Conservation (phyloP, 2,329 filamentous ascomycete genomes). For the Cladobotryum protrusum region DNA sequence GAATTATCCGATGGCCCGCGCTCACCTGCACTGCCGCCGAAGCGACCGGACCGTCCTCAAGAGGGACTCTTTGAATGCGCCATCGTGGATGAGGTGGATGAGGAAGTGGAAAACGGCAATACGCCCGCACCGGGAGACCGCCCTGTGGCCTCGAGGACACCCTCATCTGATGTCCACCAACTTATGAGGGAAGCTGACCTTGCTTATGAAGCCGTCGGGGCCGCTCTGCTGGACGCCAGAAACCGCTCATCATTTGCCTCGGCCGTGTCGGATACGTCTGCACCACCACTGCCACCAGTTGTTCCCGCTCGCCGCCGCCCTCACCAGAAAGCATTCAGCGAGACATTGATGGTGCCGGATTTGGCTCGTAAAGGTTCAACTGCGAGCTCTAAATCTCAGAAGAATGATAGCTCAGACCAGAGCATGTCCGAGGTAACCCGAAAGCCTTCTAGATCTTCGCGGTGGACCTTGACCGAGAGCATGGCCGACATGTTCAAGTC, state of each 20-base stretch:
- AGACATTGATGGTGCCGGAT: conserved; percentile 8
- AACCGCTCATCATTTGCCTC: conserved; percentile 3
- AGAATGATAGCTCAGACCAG: conserved; percentile 16
- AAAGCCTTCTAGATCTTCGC: conserved; percentile 23
- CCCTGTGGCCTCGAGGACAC: not conserved
- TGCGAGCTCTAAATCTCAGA: conserved; percentile 38
- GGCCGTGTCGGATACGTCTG: conserved; percentile 1
- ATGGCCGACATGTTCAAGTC: conserved; percentile 54
- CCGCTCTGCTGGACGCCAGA: not conserved
- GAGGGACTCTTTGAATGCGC: conserved; percentile 14
- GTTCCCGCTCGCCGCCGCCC: conserved; percentile 5
- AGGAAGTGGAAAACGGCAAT: not conserved
- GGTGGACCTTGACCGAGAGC: conserved; percentile 51
- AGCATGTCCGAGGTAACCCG: conserved; percentile 10
- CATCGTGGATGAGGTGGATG: not conserved
- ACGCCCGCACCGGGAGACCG: not conserved
- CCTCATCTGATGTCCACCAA: not conserved
- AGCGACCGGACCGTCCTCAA: conserved; percentile 18
- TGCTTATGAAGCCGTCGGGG: conserved; percentile 7
- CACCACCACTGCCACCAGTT: not conserved
- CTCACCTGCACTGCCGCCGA: conserved; percentile 12
- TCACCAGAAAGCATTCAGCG: not conserved
- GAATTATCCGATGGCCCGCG: not conserved
- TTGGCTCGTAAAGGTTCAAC: conserved; percentile 26
- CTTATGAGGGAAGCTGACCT: conserved; percentile 5